phyloP scores from a whole-genome alignment of 2,329 filamentous ascomycete species.

The Beauveria sp. region DNA sequence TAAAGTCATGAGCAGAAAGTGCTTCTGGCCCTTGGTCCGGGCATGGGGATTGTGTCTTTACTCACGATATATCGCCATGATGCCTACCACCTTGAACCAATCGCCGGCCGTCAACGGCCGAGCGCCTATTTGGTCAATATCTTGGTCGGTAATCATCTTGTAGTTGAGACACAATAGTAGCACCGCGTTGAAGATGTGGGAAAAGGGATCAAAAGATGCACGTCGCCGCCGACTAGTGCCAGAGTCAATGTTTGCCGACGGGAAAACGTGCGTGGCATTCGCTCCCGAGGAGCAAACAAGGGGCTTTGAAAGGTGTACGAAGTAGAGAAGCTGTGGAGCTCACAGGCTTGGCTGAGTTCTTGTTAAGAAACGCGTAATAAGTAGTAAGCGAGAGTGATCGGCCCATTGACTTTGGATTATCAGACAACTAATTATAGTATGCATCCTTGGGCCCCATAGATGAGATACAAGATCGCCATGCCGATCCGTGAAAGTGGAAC shows the following conservation, averaged over 20 bases:
- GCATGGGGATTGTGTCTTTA: background rate
- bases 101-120: background rate
- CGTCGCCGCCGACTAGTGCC: background rate
- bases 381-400: background rate
- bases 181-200: background rate
- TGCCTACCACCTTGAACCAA: background rate
- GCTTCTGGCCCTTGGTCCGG: background rate
- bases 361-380: background rate
- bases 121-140: background rate
- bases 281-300: too few relatives aligned
- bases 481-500: background rate
- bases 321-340: background rate
- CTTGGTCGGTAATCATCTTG: background rate
- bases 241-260: too few relatives aligned
- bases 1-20: background rate
- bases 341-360: background rate
- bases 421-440: background rate
- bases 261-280: too few relatives aligned
- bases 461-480: background rate
- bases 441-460: too few relatives aligned
- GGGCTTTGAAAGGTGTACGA: too few relatives aligned
- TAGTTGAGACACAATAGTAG: background rate
- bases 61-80: background rate
- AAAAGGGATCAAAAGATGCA: background rate
- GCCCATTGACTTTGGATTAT: background rate